A percentile compares a stretch with the other conserved stretches of the same genome.
Evolutionary conservation across 768 basidiomycete genomes (phyloP).

Genomic region (Rhizopogon salebrosus): DNA sequence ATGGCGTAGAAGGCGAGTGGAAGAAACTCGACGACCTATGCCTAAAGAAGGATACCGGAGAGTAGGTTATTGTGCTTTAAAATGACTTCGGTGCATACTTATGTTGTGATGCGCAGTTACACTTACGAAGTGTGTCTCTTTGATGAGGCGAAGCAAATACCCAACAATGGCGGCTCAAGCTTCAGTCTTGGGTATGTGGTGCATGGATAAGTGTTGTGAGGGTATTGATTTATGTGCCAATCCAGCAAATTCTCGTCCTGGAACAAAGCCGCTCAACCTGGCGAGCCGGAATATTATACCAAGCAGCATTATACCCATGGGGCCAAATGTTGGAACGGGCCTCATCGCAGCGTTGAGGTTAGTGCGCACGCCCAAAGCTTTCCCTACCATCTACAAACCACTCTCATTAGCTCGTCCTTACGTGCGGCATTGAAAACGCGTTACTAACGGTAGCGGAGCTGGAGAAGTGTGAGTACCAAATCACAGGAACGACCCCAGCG

Average conservation of each 20-base stretch:
- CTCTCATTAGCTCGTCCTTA: conserved; percentile 58
- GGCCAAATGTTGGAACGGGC: conserved; percentile 95
- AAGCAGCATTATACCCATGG: conserved; percentile 82
- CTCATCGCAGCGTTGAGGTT: conserved; percentile 79
- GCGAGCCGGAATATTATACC: conserved; percentile 69
- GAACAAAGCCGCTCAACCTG: conserved; percentile 57
- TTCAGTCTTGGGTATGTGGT: conserved; percentile 77
- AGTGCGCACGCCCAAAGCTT: conserved; percentile 14
- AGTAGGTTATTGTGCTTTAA: conserved; percentile 53
- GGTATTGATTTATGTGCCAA: neutral
- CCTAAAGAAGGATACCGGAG: conserved; percentile 78
- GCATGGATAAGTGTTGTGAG: neutral
- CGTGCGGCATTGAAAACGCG: conserved; percentile 83
- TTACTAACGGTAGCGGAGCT: conserved; percentile 77
- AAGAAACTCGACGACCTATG: conserved; percentile 88
- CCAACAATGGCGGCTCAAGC: conserved; percentile 68
- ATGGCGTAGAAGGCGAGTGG: conserved; percentile 86
- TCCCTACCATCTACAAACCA: neutral
- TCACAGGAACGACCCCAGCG: conserved; percentile 82
- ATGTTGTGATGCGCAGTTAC: conserved; percentile 48
- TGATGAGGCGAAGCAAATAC: conserved; percentile 81
- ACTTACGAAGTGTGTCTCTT: conserved; percentile 95
- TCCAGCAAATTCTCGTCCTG: conserved; percentile 73
- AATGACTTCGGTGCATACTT: neutral
- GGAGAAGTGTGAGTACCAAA: conserved; percentile 94